Conservation (phyloP, 345 rosid genomes). For the Atalantia buxifolia region DNA sequence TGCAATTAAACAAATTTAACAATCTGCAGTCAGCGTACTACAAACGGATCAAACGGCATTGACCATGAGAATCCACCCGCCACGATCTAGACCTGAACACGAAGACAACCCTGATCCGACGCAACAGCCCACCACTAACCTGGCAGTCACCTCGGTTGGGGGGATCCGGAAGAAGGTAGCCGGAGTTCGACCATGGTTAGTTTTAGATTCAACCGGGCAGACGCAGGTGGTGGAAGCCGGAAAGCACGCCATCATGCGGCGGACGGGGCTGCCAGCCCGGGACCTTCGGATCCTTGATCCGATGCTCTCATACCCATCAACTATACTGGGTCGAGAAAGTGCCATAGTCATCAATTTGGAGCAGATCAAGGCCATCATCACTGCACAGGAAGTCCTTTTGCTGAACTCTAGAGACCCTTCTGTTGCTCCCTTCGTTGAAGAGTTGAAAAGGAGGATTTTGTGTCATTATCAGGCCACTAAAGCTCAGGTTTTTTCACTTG, state of each 20-base stretch:
- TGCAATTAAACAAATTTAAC: no score
- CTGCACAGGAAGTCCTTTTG: slow-evolving; percentile 76
- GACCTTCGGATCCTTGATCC: slow-evolving; percentile 97
- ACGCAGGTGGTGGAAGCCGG: slow-evolving; percentile 56
- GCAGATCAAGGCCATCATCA: slow-evolving; percentile 88
- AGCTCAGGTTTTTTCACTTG: slow-evolving; percentile 47
- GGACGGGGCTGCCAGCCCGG: slow-evolving; percentile 76
- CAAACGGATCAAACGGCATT: neutral
- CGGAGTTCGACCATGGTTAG: slow-evolving; percentile 67
- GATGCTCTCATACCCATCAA: slow-evolving; percentile 81
- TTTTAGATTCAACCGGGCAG: slow-evolving; percentile 56
- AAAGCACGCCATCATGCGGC: slow-evolving; percentile 87
- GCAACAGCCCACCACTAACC: slow-evolving; percentile 2
- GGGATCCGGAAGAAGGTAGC: slow-evolving; percentile 54
- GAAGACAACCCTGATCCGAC: slow-evolving; percentile 37
- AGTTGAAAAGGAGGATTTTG: slow-evolving; percentile 55
- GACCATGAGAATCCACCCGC: slow-evolving; percentile 30
- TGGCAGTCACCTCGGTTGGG: slow-evolving; percentile 23
- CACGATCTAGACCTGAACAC: slow-evolving; percentile 7
- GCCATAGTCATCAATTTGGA: slow-evolving; percentile 90
- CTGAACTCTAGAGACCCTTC: slow-evolving; percentile 82
- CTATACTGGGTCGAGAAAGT: slow-evolving; percentile 77
- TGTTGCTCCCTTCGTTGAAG: slow-evolving; percentile 68
- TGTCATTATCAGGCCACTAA: slow-evolving; percentile 59
- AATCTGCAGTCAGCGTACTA: neutral